Conservation (phyloP, 306 rosid genomes). For the Cicer chorassanicum region DNA sequence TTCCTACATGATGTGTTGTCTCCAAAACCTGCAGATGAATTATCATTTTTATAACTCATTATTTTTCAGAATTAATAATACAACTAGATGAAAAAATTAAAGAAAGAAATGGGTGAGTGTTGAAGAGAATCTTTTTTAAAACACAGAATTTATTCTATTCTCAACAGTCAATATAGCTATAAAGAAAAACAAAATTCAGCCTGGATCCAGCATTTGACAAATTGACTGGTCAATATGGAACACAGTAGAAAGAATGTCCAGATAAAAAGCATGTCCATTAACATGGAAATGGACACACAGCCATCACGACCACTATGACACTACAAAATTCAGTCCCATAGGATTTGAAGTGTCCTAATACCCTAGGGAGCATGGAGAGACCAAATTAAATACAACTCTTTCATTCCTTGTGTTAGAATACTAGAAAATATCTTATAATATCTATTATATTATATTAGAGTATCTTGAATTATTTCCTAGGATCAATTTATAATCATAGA, state of each 20-base stretch:
- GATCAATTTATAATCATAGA: too few species aligned
- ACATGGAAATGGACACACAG: slow-evolving; percentile 5
- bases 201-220: too few species aligned
- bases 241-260: neutral
- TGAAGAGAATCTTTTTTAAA: slow-evolving; percentile 9
- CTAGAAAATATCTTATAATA: too few species aligned
- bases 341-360: neutral
- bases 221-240: too few species aligned
- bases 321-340: neutral
- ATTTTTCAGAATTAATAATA: slow-evolving; percentile 10
- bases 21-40: slow-evolving; percentile 61
- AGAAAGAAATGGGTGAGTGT: slow-evolving; percentile 27
- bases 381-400: too few species aligned
- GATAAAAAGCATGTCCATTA: slow-evolving; percentile 1
- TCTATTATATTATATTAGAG: too few species aligned
- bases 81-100: neutral
- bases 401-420: too few species aligned
- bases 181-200: too few species aligned
- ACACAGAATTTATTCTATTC: slow-evolving; percentile 19
- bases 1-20: slow-evolving; percentile 68
- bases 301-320: neutral
- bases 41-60: neutral
- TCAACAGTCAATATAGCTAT: neutral
- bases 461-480: too few species aligned
- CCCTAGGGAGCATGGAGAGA: too few species aligned